Evolutionary conservation across 1,284 basidiomycete genomes (phyloP).

Genomic region (Fomitiporia mediterranea): DNA sequence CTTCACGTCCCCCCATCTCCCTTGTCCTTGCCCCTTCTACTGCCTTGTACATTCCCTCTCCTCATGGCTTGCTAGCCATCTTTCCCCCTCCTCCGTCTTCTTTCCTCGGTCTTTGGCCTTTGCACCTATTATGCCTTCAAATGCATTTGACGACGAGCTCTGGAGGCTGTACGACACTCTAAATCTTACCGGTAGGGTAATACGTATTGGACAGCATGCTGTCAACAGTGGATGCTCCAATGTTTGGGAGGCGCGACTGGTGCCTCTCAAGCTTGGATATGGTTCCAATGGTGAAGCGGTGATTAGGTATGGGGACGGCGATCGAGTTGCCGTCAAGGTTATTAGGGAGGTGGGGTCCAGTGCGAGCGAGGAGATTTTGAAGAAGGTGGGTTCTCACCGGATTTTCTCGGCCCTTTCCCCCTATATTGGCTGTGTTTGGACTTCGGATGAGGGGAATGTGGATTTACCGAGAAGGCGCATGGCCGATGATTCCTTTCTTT

Average conservation of each 20-base stretch:
- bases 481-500: too few species aligned
- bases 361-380: slow-evolving; percentile 3
- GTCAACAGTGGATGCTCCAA: slow-evolving; percentile 12
- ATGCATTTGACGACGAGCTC: slow-evolving; percentile 5
- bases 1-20: neutral
- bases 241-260: slow-evolving; percentile 10
- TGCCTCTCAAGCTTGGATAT: neutral
- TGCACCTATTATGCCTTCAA: neutral
- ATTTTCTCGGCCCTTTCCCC: too few species aligned
- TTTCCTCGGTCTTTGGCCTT: neutral
- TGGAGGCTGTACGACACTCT: slow-evolving; percentile 10
- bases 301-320: too few species aligned
- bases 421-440: too few species aligned
- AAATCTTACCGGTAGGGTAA: slow-evolving; percentile 16
- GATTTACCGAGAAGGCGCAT: too few species aligned
- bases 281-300: neutral
- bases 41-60: neutral
- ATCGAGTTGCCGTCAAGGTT: slow-evolving; percentile 17
- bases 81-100: neutral
- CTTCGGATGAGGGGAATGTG: too few species aligned
- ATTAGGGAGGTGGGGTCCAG: slow-evolving; percentile 12
- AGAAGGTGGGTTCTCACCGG: slow-evolving; percentile 12
- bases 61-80: neutral
- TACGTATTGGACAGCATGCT: slow-evolving; percentile 3
- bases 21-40: neutral